phyloP scores from a whole-genome alignment of 1,284 basidiomycete species.

The Melampsora larici-populina region DNA sequence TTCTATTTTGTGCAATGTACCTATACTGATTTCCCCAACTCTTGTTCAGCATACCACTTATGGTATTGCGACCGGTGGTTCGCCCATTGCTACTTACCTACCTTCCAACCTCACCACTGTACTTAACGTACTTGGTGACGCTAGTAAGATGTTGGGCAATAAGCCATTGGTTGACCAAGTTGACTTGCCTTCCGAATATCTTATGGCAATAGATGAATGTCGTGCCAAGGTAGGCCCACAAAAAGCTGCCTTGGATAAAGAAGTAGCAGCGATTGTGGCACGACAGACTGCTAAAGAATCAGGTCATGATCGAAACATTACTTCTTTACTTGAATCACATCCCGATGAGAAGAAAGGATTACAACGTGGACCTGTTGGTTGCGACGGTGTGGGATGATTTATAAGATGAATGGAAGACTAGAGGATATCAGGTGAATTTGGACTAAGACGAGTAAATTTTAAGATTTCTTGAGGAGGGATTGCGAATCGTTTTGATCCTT shows the following conservation, averaged over 20 bases:
- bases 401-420: not conserved
- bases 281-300: conserved; percentile 21
- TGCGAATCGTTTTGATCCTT: no score
- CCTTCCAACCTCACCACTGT: conserved; percentile 49
- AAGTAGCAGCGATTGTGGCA: conserved; percentile 15
- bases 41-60: conserved; percentile 50
- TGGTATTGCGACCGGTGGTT: conserved; percentile 51
- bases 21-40: conserved; percentile 41
- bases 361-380: conserved; percentile 30
- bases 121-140: conserved; percentile 30
- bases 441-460: no score
- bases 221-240: conserved; percentile 10
- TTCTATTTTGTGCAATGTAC: not conserved
- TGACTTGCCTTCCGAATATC: not conserved
- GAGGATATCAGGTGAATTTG: no score
- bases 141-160: conserved; percentile 15
- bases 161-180: not conserved
- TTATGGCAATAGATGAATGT: not conserved
- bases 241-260: conserved; percentile 27
- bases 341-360: not conserved
- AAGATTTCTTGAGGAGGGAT: no score
- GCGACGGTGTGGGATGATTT: conserved; percentile 35
- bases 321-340: conserved; percentile 22
- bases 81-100: conserved; percentile 50
- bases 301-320: not conserved